A percentile compares a stretch with the other conserved stretches of the same genome.
Conservation (phyloP, 352 stramenopile species). For the Globisporangium spiculum region DNA sequence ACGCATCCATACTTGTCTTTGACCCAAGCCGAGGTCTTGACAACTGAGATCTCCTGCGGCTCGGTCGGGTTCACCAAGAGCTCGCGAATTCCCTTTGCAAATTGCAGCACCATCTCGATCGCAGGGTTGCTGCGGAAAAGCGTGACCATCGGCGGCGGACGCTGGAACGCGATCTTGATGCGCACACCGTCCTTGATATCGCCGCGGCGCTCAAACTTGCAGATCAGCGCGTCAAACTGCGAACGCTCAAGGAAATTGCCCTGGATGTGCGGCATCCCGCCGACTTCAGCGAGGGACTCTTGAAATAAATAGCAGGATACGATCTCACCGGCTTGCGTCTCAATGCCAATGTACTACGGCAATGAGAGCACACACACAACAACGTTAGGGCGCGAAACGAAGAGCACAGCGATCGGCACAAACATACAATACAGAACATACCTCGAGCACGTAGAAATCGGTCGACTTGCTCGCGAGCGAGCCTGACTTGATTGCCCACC, state of each 20-base stretch:
- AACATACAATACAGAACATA: slow-evolving; percentile 18
- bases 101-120: slow-evolving; percentile 80
- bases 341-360: slow-evolving; percentile 76
- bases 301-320: slow-evolving; percentile 85
- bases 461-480: slow-evolving; percentile 75
- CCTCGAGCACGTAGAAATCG: slow-evolving; percentile 84
- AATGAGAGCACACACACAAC: slow-evolving; percentile 6
- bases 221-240: slow-evolving; percentile 82
- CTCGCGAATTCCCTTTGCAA: slow-evolving; percentile 74
- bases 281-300: slow-evolving; percentile 78
- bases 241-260: slow-evolving; percentile 77
- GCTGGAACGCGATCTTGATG: slow-evolving; percentile 86
- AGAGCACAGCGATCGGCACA: neutral
- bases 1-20: slow-evolving; percentile 66
- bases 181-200: slow-evolving; percentile 76
- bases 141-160: slow-evolving; percentile 71
- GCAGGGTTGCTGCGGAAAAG: slow-evolving; percentile 82
- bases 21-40: slow-evolving; percentile 80
- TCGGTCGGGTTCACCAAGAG: slow-evolving; percentile 76
- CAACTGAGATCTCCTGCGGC: slow-evolving; percentile 76
- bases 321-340: slow-evolving; percentile 70
- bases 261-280: slow-evolving; percentile 79
- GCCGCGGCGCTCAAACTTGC: slow-evolving; percentile 78
- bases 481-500: slow-evolving; percentile 86
- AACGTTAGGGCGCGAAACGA: slow-evolving; percentile 9